Evolutionary conservation across 345 rosid genomes (phyloP).

Genomic region (Balakata baccata): DNA sequence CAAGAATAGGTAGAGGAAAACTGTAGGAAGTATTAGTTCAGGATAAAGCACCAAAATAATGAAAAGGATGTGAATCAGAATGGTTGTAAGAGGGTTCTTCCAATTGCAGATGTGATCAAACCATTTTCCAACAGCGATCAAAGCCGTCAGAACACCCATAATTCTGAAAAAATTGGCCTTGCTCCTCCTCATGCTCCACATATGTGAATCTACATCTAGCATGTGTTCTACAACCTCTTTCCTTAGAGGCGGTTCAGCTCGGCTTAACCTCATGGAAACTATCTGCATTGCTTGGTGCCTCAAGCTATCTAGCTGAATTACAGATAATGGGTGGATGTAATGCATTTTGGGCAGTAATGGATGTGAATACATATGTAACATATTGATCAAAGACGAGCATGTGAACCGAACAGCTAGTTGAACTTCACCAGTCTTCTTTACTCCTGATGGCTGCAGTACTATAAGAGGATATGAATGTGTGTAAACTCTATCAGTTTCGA

Average conservation of each 20-base stretch:
- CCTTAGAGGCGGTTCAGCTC: conserved; percentile 32
- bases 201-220: conserved; percentile 35
- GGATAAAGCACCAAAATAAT: conserved; percentile 32
- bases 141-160: conserved; percentile 21
- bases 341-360: conserved; percentile 36
- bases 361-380: conserved; percentile 34
- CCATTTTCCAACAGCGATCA: conserved; percentile 33
- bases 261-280: conserved; percentile 26
- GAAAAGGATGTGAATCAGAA: conserved; percentile 31
- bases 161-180: conserved; percentile 36
- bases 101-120: conserved; percentile 35
- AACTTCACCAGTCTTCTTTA: conserved; percentile 27
- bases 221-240: conserved; percentile 32
- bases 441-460: conserved; percentile 28
- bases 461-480: conserved; percentile 33
- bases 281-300: conserved; percentile 35
- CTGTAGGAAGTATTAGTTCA: conserved; percentile 29
- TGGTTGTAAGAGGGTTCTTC: conserved; percentile 32
- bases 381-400: conserved; percentile 28
- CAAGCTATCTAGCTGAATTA: conserved; percentile 31
- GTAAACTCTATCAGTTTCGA: conserved; percentile 31
- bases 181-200: conserved; percentile 41
- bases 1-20: conserved; percentile 32
- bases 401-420: conserved; percentile 36
- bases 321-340: conserved; percentile 33